Evolutionary conservation across 2,329 filamentous ascomycete species (phyloP), one percentile per base, ranked within the genome.

Genomic region (Hirsutella rhossiliensis): DNA sequence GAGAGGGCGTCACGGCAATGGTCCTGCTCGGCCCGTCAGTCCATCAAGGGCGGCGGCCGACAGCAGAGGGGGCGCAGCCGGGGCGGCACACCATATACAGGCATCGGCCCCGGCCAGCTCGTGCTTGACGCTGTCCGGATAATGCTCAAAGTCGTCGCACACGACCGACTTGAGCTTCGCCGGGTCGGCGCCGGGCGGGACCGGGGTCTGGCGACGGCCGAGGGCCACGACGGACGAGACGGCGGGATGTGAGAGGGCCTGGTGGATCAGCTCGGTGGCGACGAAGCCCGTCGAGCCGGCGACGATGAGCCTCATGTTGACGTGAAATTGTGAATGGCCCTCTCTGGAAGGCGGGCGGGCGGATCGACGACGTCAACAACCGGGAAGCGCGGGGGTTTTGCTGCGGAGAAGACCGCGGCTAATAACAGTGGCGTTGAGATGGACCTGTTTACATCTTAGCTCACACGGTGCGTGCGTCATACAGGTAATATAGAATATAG

Each of bases 281-380:
- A 71, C 56, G 36, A 62, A 66, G 43, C 68, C 68, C 0, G 62
- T 67, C 4, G 65, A 62, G 2, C 68, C 68, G 11, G 61, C 55
- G 15, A 70, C 52, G 20, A 71, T 60, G 36, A 71, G 52, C 47
- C 69, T 71, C 67, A 71, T 71, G 38, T 51, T 18, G 48, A 58
- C 27, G 5, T 36, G 34, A 15, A 36, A 34, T 34, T 11, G 8
- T 15, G 7, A 34, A 15, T 11, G 32, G 13, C 15, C 32, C 32
- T 31, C 8, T 28, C 19, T 17, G 11, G 7, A 27, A 28, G 38
- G n/a, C 13, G 13, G 20, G 38, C 18, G 5, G 8, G 32, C 6
- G 6, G 32, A 34, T 34, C 17, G 32, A n/a, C 32, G 32, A 34
- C 5, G 32, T n/a, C 8, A 34, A 31, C 13, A n/a, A n/a, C 6